Evolutionary conservation across 2,329 filamentous ascomycete genomes (phyloP), one percentile per base, ranked within the genome.

Genomic region (Ophiocordyceps camponoti-leonardi): DNA sequence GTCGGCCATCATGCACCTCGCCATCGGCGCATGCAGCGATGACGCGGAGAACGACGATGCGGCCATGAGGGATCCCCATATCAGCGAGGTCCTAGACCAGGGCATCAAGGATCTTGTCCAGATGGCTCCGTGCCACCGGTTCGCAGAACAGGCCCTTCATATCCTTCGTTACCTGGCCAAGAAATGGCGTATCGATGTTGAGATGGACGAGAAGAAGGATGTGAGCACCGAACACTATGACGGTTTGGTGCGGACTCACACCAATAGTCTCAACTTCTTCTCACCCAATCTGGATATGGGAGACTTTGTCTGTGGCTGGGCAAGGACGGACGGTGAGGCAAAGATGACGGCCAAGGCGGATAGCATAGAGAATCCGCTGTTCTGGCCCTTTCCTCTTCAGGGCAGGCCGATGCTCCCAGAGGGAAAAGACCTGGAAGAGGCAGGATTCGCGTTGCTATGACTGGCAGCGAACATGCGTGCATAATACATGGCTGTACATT

Each of bases 321-420:
- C 66, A 13, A 22, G 20, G 19, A 12, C 4, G 11, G 44, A 44
- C 10, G 43, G 35, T 14, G 23, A 18, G 35, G 48, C 23, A 1
- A 48, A 56, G 6, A 53, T 56, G 43, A 54, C 54, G 35, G 45
- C 57, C 11, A 43, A 43, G 8, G 62, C 62, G 0, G 64, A 66
- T 20, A 58, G 53, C 19, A 56, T 67, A 49, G 67, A 73, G 48
- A 75, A 75, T 46, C 73, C 73, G 18, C 58, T 77, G 2, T 77
- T 77, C 51, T 78, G 74, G 74, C 72, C 73, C 1, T 77, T 77
- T 48, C 73, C 74, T 0, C 71, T 76, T 69, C 73, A 77, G 51
- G 73, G 73, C 0, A 63, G 72, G 20, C 73, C 73, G 3, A 71
- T 76, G 47, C 50, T 77, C 26, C 67, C 71, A 0, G 61, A 56